Evolutionary conservation across 129 eudicot species (phyloP).

Genomic region (Lactuca saligna): DNA sequence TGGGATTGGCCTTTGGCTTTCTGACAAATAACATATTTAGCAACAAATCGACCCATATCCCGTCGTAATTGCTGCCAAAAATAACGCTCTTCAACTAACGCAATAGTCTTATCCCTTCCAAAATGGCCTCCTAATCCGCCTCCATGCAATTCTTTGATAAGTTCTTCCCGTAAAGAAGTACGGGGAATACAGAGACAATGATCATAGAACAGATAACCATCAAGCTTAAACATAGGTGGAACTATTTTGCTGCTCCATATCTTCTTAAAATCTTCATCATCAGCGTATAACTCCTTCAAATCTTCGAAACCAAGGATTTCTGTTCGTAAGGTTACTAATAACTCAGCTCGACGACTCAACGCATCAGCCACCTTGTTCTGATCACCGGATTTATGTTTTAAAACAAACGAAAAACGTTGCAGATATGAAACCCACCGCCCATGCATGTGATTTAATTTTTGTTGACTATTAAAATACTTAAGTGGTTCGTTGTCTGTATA

Average conservation of each 20-base stretch:
- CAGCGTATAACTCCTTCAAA: not conserved
- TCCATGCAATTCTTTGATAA: not conserved
- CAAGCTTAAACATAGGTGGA: not conserved
- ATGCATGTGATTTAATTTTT: not conserved
- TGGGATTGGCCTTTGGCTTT: slow-evolving; percentile 1
- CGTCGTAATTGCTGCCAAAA: not conserved
- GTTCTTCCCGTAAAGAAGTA: no score
- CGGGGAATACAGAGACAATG: not conserved
- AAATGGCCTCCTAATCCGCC: no score
- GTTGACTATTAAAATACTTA: not conserved
- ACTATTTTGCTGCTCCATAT: not conserved
- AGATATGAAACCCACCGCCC: slow-evolving; percentile 9
- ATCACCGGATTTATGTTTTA: not conserved
- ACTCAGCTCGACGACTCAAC: not conserved
- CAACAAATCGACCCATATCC: not conserved
- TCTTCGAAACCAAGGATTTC: not conserved
- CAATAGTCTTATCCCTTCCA: no score
- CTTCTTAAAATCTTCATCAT: not conserved
- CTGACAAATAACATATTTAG: not conserved
- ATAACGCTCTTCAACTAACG: not conserved
- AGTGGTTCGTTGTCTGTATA: slow-evolving; percentile 1
- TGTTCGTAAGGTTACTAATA: not conserved
- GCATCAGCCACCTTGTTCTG: not conserved
- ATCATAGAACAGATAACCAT: not conserved
- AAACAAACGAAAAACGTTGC: not conserved